Evolutionary conservation across 2,329 filamentous ascomycete species (phyloP).

Genomic region (Pseudogymnoascus sp.): DNA sequence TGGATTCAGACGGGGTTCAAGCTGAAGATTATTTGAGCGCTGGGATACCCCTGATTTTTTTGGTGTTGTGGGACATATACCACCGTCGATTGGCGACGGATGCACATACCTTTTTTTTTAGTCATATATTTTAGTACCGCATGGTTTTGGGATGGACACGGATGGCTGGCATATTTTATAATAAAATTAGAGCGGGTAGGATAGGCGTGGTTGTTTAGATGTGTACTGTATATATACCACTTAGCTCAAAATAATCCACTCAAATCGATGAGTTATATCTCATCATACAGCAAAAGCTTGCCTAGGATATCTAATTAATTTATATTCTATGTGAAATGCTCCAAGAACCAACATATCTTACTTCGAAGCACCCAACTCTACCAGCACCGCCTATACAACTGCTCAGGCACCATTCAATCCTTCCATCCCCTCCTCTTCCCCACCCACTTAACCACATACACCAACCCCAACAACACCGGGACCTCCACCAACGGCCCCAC

Average conservation of each 20-base stretch:
- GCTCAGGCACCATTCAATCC: conserved; percentile 16
- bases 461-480: conserved; percentile 68
- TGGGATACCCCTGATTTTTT: background rate
- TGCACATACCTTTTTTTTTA: background rate
- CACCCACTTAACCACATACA: conserved; percentile 63
- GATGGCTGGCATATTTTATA: background rate
- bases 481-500: conserved; percentile 84
- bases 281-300: background rate
- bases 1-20: conserved; percentile 23
- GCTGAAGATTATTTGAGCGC: conserved; percentile 20
- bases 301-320: background rate
- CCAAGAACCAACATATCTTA: background rate
- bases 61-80: background rate
- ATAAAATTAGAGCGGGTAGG: background rate
- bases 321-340: background rate
- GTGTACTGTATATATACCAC: background rate
- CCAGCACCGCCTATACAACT: background rate
- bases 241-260: background rate
- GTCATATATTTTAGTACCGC: background rate
- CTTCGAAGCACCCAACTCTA: background rate
- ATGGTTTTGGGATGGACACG: background rate
- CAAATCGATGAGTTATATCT: background rate
- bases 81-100: background rate
- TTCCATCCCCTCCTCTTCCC: conserved; percentile 37
- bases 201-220: background rate